Percentiles rank a stretch among this genome's conserved stretches.
These are phyloP conservation scores for Fusarium oxysporum DNA, from an alignment of 2,329 filamentous ascomycete species.

Conservation along the genomic window DNA sequence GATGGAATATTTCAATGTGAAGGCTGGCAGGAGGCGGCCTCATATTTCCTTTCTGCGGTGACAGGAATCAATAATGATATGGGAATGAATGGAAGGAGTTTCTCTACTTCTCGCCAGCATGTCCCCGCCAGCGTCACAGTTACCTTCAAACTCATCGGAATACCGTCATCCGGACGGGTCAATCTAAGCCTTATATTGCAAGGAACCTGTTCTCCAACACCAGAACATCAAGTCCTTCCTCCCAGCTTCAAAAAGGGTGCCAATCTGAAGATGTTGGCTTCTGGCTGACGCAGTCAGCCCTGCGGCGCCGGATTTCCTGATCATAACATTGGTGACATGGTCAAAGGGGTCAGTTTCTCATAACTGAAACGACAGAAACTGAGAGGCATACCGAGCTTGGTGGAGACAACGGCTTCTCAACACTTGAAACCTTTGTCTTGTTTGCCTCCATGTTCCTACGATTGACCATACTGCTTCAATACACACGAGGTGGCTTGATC, in stretches of 20 bases:
- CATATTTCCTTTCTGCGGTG: too few relatives aligned
- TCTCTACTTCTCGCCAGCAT: neutral
- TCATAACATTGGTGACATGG: neutral
- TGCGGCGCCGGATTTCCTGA: neutral
- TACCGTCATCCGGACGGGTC: neutral
- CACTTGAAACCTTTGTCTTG: neutral
- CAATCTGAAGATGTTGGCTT: neutral
- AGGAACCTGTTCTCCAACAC: rapidly evolving
- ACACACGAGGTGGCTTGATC: neutral
- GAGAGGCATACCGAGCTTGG: neutral
- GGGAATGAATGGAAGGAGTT: rapidly evolving
- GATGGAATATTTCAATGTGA: rapidly evolving
- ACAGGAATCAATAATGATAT: rapidly evolving
- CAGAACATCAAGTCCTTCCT: neutral
- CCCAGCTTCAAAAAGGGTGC: too few relatives aligned
- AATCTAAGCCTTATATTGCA: neutral
- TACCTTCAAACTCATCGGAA: neutral
- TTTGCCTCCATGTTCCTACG: too few relatives aligned
- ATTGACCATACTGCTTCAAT: neutral
- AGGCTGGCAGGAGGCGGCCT: neutral
- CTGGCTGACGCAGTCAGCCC: neutral
- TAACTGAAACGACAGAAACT: neutral
- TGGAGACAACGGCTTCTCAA: rapidly evolving
- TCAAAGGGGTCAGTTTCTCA: too few relatives aligned
- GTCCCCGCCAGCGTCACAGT: neutral